These are phyloP conservation scores for Kuraishia capsulata DNA, from an alignment of 805 yeast species.

Conservation along the genomic window DNA sequence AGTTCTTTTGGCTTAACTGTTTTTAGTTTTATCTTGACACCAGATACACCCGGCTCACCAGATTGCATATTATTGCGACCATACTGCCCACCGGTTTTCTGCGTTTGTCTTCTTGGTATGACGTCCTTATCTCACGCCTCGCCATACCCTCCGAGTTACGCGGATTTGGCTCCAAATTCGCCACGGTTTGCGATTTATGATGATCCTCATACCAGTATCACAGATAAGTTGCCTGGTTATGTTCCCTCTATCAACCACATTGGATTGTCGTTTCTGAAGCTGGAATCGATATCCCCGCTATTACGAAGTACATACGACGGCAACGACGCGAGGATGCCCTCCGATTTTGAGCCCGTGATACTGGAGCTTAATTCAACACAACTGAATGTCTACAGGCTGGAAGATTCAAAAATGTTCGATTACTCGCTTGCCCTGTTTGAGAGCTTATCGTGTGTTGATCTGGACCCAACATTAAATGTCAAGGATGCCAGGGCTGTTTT, in stretches of 20 bases:
- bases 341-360: constrained; percentile 11
- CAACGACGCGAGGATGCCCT: not conserved
- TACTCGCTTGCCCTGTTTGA: constrained; percentile 11
- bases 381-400: constrained; percentile 15
- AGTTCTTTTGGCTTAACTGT: too few relatives aligned
- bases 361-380: constrained; percentile 23
- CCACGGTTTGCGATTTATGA: constrained; percentile 1
- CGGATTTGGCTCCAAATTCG: not conserved
- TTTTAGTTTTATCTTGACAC: too few relatives aligned
- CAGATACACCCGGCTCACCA: too few relatives aligned
- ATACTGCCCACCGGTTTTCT: too few relatives aligned
- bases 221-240: constrained; percentile 1
- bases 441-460: constrained; percentile 12
- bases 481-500: constrained; percentile 5
- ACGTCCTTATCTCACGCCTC: too few relatives aligned
- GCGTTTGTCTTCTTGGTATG: too few relatives aligned
- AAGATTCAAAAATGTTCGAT: constrained; percentile 7
- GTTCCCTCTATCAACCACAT: not conserved
- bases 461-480: constrained; percentile 19
- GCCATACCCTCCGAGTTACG: not conserved
- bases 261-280: constrained; percentile 1
- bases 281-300: constrained; percentile 1
- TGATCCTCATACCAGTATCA: too few relatives aligned
- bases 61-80: too few relatives aligned
- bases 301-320: not conserved